Conservation (phyloP, 305 asterid genomes). For the Fraxinus paxiana region DNA sequence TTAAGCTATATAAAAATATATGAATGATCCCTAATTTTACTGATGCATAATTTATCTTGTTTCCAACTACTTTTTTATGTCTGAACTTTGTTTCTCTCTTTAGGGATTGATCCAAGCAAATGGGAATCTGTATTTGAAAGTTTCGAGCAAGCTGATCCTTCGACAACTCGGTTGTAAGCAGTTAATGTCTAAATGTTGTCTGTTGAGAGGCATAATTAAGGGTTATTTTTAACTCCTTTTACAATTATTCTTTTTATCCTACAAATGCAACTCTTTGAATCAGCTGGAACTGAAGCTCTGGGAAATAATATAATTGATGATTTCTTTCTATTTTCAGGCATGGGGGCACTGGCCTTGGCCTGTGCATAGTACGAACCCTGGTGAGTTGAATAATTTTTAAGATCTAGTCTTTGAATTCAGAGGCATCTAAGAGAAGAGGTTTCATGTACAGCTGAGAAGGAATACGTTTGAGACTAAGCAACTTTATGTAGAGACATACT, state of each 20-base stretch:
- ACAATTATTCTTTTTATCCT: neutral
- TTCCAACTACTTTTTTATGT: neutral
- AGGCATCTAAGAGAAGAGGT: neutral
- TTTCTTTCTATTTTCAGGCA: conserved; percentile 49
- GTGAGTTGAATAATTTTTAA: conserved; percentile 39
- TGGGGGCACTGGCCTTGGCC: conserved; percentile 95
- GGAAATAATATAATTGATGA: neutral
- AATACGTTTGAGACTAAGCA: neutral
- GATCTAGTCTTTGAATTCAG: neutral
- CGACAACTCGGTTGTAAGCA: conserved; percentile 85
- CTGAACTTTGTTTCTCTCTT: neutral
- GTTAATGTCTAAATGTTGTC: neutral
- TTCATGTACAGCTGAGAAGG: neutral
- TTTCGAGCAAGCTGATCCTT: conserved; percentile 95
- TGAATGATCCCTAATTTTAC: neutral
- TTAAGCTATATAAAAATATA: neutral
- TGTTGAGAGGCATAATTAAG: neutral
- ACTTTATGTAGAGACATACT: neutral
- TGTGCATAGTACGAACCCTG: conserved; percentile 92
- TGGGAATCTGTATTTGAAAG: conserved; percentile 96
- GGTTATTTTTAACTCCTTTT: neutral
- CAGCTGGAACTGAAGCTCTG: conserved; percentile 6
- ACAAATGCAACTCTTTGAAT: neutral
- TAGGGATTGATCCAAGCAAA: conserved; percentile 82
- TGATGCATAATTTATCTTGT: neutral